These are phyloP conservation scores for Nymphaea colorata DNA, from an alignment of 164 flowering plant species.

Conservation along the genomic window DNA sequence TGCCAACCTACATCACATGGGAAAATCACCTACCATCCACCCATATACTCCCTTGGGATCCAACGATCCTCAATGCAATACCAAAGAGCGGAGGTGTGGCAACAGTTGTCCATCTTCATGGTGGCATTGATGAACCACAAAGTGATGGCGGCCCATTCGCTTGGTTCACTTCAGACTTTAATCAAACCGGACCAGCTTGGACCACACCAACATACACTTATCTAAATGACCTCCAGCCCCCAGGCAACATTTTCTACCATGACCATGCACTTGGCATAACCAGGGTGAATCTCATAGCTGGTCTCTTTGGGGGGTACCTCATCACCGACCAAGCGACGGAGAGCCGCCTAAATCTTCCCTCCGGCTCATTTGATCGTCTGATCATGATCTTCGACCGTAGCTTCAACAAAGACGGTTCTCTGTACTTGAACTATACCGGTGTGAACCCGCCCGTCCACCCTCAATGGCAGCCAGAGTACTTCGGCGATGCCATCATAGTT, in stretches of 20 bases:
- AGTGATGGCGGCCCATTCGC: conserved; percentile 37
- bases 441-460: conserved; percentile 21
- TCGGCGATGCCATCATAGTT: conserved; percentile 8
- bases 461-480: conserved; percentile 8
- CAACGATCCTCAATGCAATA: conserved; percentile 41
- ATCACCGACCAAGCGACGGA: conserved; percentile 18
- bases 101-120: conserved; percentile 48
- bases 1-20: conserved; percentile 32
- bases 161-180: conserved; percentile 42
- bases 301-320: conserved; percentile 22
- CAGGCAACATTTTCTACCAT: conserved; percentile 11
- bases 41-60: conserved; percentile 56
- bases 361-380: conserved; percentile 15
- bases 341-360: conserved; percentile 16
- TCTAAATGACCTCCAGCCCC: neutral
- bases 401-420: conserved; percentile 19
- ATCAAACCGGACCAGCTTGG: conserved; percentile 35
- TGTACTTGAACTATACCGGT: conserved; percentile 22
- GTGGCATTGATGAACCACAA: conserved; percentile 35
- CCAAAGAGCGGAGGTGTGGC: conserved; percentile 27
- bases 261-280: conserved; percentile 37
- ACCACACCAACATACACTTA: conserved; percentile 2
- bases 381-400: conserved; percentile 24
- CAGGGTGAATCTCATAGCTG: conserved; percentile 28
- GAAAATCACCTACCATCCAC: conserved; percentile 32